Base-by-base conservation (phyloP, 2,329 filamentous ascomycete genomes). In the Magnaporthiopsis incrustans region DNA sequence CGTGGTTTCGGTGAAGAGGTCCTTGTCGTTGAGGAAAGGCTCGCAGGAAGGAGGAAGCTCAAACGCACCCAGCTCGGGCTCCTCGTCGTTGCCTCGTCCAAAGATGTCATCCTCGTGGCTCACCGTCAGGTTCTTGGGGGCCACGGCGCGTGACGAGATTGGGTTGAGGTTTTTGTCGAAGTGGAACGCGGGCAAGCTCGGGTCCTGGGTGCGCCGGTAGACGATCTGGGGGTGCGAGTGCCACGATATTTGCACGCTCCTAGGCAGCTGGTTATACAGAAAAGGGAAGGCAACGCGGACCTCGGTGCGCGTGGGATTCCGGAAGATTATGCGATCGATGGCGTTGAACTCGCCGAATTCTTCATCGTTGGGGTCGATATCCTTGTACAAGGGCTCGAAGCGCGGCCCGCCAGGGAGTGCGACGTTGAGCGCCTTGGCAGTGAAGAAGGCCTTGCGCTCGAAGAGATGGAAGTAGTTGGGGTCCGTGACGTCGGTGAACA, bases 281-380 rank as follows among this genome's bases (percentile, higher is more conserved):
- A 89, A 97, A 0, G 95, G 95, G 74, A 91, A 98, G 0, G 92
- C 92, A 58, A 99, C 95, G 59, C 94, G 88, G 72, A 96, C 97
- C 77, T 99, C 95, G 11, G 94, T 99, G 69, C 94, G 88, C 68
- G 98, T 96, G 0, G 94, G 93, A 60, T 90, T 89, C 68, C 95
- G 90, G 83, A 99, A 99, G 69, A 99, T 99, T 77, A 99, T 99
- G 70, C 96, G 91, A 73, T 99, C 95, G 71, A 99, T 99, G 44
- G 95, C 95, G 73, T 99, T 99, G 82, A 99, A 99, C 77, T 99
- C 95, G 77, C 95, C 95, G 77, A 99, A 99, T 73, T 99, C 95
- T 76, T 99, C 95, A 70, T 98, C 94, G 71, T 99, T 99, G 2
- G 95, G 95, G 75, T 99, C 93, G 66, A 99, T 93, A 71, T 99